Base-by-base conservation (phyloP, 2,329 filamentous ascomycete species). In the Fonsecaea pedrosoi region DNA sequence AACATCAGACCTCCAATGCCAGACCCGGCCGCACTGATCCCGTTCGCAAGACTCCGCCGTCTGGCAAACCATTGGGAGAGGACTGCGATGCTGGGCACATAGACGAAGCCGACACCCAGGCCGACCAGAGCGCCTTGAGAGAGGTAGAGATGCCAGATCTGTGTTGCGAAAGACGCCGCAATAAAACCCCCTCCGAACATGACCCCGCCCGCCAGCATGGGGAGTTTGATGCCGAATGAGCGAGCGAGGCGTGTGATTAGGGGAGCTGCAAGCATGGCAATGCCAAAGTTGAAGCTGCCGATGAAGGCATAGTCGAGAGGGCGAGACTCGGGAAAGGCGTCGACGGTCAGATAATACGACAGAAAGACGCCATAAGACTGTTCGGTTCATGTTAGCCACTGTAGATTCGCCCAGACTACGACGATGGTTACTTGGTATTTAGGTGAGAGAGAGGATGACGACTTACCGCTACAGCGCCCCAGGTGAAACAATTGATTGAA, bases 351-450 rank as follows among this genome's bases (percentile, higher is more conserved):
- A 63, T 80, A 82, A 58, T 80, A 76, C 4, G 77, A 75, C 0
- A 82, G 75, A 60, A 79, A 82, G 25, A 83, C 77, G 45, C 78
- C 79, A 64, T 80, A 83, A n/a, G 75, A 74, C 65, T 73, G 75
- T 74, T 63, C 73, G 75, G 73, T 50, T 71, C 42, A 25, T 38
- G 25, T 59, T 30, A 48, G 12, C 9, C 37, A 57, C 21, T 21
- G 21, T 21, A 21, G 21, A 21, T 21, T 21, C 21, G 21, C 21
- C 21, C 21, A 21, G 21, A 21, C 21, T 21, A 21, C 21, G 21
- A 21, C 21, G 21, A 21, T 21, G 21, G 21, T 21, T 21, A 21
- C 21, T 21, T 56, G 18, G 13, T 60, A 50, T 18, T 8, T 25
- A 50, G 7, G 15, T 2, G 62, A 56, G 34, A 56, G 13, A 18